Evolutionary conservation across 2,329 filamentous ascomycete genomes (phyloP), one percentile per base, ranked within the genome.

Genomic region (Verticillium klebahnii): DNA sequence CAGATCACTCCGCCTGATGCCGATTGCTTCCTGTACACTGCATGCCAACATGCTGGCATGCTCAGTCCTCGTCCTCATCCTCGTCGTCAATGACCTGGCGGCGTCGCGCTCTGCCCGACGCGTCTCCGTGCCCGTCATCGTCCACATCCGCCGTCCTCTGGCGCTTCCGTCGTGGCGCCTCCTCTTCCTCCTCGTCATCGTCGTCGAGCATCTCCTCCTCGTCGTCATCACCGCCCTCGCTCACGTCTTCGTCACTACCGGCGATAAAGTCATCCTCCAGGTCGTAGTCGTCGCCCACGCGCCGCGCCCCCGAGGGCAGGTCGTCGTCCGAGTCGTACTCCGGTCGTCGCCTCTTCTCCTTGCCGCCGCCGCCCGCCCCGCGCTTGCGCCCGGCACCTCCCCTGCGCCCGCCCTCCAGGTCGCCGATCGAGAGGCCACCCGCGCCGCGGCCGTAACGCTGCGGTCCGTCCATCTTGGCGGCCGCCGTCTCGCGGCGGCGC

Each of bases 271-370:
- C 91, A 69, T 94, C 91, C 37, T 89, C 89, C 71, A 89, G 83
- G 65, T 93, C 90, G 71, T 94, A 94, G 67, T 90, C 87, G 66
- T 92, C 89, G 66, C 93, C 89, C 63, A 89, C 83, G 59, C 85
- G 84, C 36, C 82, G 82, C 56, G 79, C 79, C 36, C 86, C 85
- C 40, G 84, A 82, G 17, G 86, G 85, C 39, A 88, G 80, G 63
- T 91, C 89, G 67, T 92, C 89, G 68, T 93, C 91, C 9, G 91
- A 91, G 69, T 93, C 90, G 64, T 92, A 90, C 67, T 91, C 90
- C 63, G 82, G 79, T 45, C 82, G 80, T 36, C 81, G 80, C 69
- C 81, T 79, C 75, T 84, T 85, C 56, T 78, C 74, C 65, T 83
- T 83, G 34, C 77, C 74, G 14, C 76, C 73, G 12, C 83, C 82